A percentile compares a stretch with the other conserved stretches of the same genome.
These are phyloP conservation scores for Wolfiporia cocos DNA, from an alignment of 1,284 basidiomycete species.

Conservation along the genomic window DNA sequence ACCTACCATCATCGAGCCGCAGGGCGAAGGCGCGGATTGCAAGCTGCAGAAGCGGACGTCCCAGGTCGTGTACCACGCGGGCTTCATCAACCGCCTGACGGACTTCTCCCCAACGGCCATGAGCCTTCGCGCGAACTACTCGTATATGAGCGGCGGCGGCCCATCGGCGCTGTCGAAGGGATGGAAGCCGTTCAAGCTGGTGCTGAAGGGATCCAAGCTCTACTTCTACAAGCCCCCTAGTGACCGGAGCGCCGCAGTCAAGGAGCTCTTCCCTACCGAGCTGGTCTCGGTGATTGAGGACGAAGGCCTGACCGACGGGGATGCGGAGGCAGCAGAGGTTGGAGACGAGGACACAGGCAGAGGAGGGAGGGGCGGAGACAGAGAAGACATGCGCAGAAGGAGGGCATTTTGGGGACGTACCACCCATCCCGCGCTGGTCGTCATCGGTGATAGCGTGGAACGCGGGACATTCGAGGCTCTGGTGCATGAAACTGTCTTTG, in stretches of 20 bases:
- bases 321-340: slow-evolving; percentile 23
- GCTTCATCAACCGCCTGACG: slow-evolving; percentile 68
- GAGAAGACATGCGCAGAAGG: slow-evolving; percentile 45
- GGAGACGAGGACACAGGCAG: slow-evolving; percentile 25
- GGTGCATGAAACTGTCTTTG: slow-evolving; percentile 74
- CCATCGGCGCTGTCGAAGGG: slow-evolving; percentile 43
- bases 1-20: slow-evolving; percentile 42
- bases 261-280: slow-evolving; percentile 65
- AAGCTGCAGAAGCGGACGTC: slow-evolving; percentile 49
- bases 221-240: slow-evolving; percentile 78
- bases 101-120: slow-evolving; percentile 37
- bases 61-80: slow-evolving; percentile 68
- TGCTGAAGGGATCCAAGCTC: slow-evolving; percentile 75
- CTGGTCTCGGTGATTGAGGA: slow-evolving; percentile 48
- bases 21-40: slow-evolving; percentile 15
- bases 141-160: slow-evolving; percentile 19
- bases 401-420: slow-evolving; percentile 74
- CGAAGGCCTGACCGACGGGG: slow-evolving; percentile 28
- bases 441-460: slow-evolving; percentile 39
- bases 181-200: slow-evolving; percentile 81
- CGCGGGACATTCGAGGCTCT: slow-evolving; percentile 72
- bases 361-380: slow-evolving; percentile 23
- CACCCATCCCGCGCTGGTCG: slow-evolving; percentile 64
- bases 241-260: slow-evolving; percentile 56
- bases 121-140: slow-evolving; percentile 26